phyloP scores from a whole-genome alignment of 306 rosid species.

The Corylus heterophylla region DNA sequence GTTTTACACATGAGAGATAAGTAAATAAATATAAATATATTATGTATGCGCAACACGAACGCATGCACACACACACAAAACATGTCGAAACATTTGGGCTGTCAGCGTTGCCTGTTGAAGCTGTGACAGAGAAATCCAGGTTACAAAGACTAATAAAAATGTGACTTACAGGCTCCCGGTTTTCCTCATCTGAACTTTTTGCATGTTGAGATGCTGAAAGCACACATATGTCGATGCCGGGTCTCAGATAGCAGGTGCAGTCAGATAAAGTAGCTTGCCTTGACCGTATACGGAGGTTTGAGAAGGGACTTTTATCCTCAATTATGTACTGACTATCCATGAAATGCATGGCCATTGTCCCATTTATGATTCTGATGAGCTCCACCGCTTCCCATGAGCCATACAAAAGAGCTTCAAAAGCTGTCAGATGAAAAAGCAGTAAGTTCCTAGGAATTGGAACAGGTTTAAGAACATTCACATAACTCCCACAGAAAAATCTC shows the following conservation, averaged over 20 bases:
- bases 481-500: background rate
- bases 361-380: slow-evolving; percentile 51
- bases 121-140: slow-evolving; percentile 6
- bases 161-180: slow-evolving; percentile 53
- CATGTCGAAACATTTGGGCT: background rate
- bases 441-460: slow-evolving; percentile 2
- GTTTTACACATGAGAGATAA: background rate
- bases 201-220: slow-evolving; percentile 36
- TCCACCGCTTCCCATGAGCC: slow-evolving; percentile 83
- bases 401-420: slow-evolving; percentile 66
- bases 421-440: slow-evolving; percentile 37
- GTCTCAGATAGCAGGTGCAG: slow-evolving; percentile 71
- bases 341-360: slow-evolving; percentile 57
- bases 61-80: background rate
- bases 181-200: slow-evolving; percentile 25
- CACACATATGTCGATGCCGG: slow-evolving; percentile 77
- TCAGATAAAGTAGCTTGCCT: slow-evolving; percentile 69
- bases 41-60: background rate
- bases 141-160: slow-evolving; percentile 1
- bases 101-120: background rate
- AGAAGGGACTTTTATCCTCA: slow-evolving; percentile 58
- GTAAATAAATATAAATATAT: background rate
- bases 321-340: slow-evolving; percentile 36
- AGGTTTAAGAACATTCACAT: background rate
- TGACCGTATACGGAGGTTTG: slow-evolving; percentile 66